phyloP scores from a whole-genome alignment of 73 alveolate genomes.

The Loxodes magnus region DNA sequence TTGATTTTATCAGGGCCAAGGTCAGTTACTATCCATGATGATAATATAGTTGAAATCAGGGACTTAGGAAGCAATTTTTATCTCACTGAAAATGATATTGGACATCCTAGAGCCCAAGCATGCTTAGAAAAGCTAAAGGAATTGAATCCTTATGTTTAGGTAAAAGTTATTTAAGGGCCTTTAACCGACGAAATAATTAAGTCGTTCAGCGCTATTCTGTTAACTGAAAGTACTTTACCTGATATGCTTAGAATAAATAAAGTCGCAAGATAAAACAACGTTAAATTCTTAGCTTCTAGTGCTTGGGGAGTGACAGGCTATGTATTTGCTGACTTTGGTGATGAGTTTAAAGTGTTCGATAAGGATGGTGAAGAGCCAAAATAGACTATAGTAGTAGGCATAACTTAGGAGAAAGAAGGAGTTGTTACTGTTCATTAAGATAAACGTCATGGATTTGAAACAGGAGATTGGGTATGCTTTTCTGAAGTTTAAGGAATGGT shows the following conservation, averaged over 20 bases:
- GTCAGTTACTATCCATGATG: slow-evolving; percentile 83
- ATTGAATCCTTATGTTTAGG: slow-evolving; percentile 80
- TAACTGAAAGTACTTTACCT: slow-evolving; percentile 73
- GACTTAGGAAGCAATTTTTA: slow-evolving; percentile 95
- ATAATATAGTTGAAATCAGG: slow-evolving; percentile 30
- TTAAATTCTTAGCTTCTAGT: slow-evolving; percentile 70
- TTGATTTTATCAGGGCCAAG: slow-evolving; percentile 92
- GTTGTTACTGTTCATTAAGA: slow-evolving; percentile 83
- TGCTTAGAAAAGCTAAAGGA: slow-evolving; percentile 53
- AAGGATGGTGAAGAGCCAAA: slow-evolving; percentile 90
- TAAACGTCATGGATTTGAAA: slow-evolving; percentile 78
- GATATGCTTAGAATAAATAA: slow-evolving; percentile 53
- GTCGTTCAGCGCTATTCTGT: slow-evolving; percentile 57
- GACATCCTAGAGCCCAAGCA: slow-evolving; percentile 80
- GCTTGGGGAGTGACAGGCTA: slow-evolving; percentile 79
- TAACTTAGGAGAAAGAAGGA: slow-evolving; percentile 66
- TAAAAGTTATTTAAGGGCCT: slow-evolving; percentile 33
- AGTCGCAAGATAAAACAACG: slow-evolving; percentile 50
- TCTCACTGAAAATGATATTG: slow-evolving; percentile 79
- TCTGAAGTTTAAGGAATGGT: slow-evolving; percentile 98
- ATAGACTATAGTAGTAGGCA: slow-evolving; percentile 70
- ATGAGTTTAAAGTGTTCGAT: slow-evolving; percentile 40
- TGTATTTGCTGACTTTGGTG: slow-evolving; percentile 94
- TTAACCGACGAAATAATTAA: slow-evolving; percentile 17
- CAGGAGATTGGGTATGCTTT: slow-evolving; percentile 90